Evolutionary conservation across 129 eudicot genomes (phyloP).

Genomic region (Deinandra increscens): DNA sequence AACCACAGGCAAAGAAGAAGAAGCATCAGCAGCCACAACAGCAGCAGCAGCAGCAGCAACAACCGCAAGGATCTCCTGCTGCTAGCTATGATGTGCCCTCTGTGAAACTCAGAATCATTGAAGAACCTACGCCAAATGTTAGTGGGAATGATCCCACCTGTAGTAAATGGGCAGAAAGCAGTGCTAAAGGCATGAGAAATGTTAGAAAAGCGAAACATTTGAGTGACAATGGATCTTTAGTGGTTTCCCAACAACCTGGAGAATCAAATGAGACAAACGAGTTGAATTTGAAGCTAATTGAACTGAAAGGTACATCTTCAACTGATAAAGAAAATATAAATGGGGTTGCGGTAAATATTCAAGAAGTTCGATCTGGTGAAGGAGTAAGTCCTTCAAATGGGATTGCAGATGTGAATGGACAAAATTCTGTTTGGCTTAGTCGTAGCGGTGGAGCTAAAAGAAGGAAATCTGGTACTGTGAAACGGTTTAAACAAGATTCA

Average conservation of each 20-base stretch:
- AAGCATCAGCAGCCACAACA: constrained; percentile 35
- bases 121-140: constrained; percentile 40
- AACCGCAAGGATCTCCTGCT: constrained; percentile 49
- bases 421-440: constrained; percentile 41
- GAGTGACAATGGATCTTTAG: constrained; percentile 39
- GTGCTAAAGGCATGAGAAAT: constrained; percentile 29
- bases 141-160: constrained; percentile 15
- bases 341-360: constrained; percentile 20
- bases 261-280: constrained; percentile 37
- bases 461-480: constrained; percentile 74
- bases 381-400: constrained; percentile 37
- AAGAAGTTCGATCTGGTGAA: constrained; percentile 33
- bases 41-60: constrained; percentile 24
- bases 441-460: constrained; percentile 58
- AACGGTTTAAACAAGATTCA: constrained; percentile 60
- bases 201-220: constrained; percentile 26
- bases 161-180: constrained; percentile 35
- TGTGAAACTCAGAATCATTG: constrained; percentile 37
- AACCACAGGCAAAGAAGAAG: constrained; percentile 60
- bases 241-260: constrained; percentile 23
- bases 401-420: constrained; percentile 35
- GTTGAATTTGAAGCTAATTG: constrained; percentile 42
- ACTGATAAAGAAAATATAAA: constrained; percentile 23
- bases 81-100: constrained; percentile 47
- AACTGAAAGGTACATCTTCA: constrained; percentile 37